Base-by-base conservation (phyloP, 495 filamentous ascomycete species). In the Neurospora sp. region DNA sequence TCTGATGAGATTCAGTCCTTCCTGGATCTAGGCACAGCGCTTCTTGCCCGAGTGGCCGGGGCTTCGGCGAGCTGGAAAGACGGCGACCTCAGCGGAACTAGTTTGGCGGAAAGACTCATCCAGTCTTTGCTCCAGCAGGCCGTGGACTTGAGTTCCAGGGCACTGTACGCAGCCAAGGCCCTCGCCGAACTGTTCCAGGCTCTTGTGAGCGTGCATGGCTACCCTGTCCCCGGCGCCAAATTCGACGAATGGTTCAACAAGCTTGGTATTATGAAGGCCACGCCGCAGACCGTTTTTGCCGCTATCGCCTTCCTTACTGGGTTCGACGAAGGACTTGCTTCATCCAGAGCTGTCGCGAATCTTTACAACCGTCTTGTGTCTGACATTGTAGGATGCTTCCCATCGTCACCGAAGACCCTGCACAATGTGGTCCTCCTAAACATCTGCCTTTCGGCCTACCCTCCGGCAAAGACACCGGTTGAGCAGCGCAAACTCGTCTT, bases 401-500 rank as follows among this genome's bases (percentile, higher is more conserved):
- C 76, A 8, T 76, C 74, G 8, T 74, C 74, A 39, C 79, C 80
- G 39, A 84, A 81, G 39, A 84, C 82, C 2, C 75, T 87, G 41
- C 72, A 74, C 1, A 77, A 74, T 0, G 72, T 87, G 4, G 81
- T 85, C 8, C 76, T 87, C 7, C 78, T 87, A n/a, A 84, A 86
- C 69, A 71, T 80, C 38, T 82, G 81, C 71, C 74, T 83, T 69
- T 76, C 75, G 27, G 78, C 87, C 59, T 89, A 85, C 71, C 81
- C 85, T 39, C 68, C 73, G 1, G 80, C 78, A 12, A 77, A 83
- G 45, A 70, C 86, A 14, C 85, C 84, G 7, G 85, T 97, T 68
- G 91, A 93, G 18, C 92, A 91, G 39, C 93, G 95, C 76, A 87
- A 94, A 41, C 76, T 94, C 41, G 89, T 98, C 3, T 93, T 97